Base-by-base conservation (phyloP, 306 rosid genomes). In the Rosa multiflora region DNA sequence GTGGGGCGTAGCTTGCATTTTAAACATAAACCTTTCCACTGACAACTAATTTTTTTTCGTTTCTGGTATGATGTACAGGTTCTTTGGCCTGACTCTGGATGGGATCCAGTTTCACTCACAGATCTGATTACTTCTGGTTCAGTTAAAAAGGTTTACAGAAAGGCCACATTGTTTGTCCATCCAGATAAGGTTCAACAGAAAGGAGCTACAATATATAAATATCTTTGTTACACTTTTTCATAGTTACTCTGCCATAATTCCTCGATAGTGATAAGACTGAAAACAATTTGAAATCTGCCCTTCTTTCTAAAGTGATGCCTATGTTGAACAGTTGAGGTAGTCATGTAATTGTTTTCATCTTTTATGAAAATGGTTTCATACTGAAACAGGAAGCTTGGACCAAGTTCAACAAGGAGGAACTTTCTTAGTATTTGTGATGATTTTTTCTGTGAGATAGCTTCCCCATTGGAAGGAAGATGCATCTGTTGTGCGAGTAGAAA, bases 131-230 rank as follows among this genome's bases (percentile, higher is more conserved):
- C 98, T 76, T 87, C 98, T 48, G 5, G 77, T 44, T 84, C 94
- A 0, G 98, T 94, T 67, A 94, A 90, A 86, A 92, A 86, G 73
- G 91, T 90, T 56, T 92, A 92, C 44, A 88, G 92, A 78, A 94
- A 88, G 90, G 97, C 97, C 66, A 83, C 87, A 10, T 85, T 94
- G 79, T 92, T 76, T 62, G 51, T 90, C 83, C 98, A 94, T 83
- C 98, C 98, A 8, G 98, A 94, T 77, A 94, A 94, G 88, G 97
- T 92, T 82, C 98, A 92, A 82, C 97, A 92, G 85, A 92, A 88
- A 84, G 98, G 97, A 73, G 93, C 94, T 67, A 29, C 1, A 29
- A 29, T 29, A 29, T 29, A 29, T 29, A 29, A 29, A 48, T 3
- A 12, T 48, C 13, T 48, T 48, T 48, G 15, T 48, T 48, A 48